phyloP scores from a whole-genome alignment of 495 filamentous ascomycete species.

The Xylaria cubensis region DNA sequence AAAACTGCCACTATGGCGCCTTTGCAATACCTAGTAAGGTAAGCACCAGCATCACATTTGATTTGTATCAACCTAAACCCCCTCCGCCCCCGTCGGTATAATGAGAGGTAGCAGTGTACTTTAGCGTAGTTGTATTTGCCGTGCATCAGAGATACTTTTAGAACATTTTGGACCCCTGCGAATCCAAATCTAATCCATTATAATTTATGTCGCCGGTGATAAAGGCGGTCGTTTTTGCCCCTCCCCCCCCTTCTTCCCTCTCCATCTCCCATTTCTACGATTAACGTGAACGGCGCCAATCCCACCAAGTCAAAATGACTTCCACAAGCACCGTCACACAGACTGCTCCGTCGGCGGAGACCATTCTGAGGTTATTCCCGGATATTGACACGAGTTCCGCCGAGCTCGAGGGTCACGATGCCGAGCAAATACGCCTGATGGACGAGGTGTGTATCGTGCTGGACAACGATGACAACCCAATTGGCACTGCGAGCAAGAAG shows the following conservation, averaged over 20 bases:
- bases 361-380: conserved; percentile 87
- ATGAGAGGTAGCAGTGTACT: neutral
- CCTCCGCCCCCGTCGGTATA: neutral
- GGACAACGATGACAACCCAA: conserved; percentile 89
- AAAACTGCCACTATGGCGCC: neutral
- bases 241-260: conserved; percentile 18
- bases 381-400: conserved; percentile 92
- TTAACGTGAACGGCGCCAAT: conserved; percentile 2
- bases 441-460: conserved; percentile 98
- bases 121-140: neutral
- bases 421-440: conserved; percentile 97
- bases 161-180: conserved; percentile 6
- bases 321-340: conserved; percentile 48
- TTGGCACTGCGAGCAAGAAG: conserved; percentile 98
- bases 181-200: neutral
- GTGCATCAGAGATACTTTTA: neutral
- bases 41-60: neutral
- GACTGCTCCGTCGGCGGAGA: conserved; percentile 78
- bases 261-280: neutral
- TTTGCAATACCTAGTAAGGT: neutral
- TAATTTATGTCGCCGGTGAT: conserved; percentile 9
- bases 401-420: conserved; percentile 85
- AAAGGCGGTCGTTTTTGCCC: conserved; percentile 22
- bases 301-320: conserved; percentile 37
- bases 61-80: neutral